These are phyloP conservation scores for Neopestalotiopsis sp. DNA, from an alignment of 2,329 filamentous ascomycete species.

Conservation along the genomic window DNA sequence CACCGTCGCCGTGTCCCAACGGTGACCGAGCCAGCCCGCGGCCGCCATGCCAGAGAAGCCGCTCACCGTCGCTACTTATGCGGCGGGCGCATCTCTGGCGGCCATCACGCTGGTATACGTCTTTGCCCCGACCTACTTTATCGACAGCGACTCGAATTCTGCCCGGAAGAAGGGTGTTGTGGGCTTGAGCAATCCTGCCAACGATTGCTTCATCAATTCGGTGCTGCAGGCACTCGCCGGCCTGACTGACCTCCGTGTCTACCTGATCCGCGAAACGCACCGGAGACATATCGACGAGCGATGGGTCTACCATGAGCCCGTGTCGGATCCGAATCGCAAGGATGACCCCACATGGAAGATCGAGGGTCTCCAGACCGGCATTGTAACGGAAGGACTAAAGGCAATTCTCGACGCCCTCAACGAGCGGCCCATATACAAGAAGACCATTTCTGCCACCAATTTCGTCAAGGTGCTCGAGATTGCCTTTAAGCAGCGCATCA, in stretches of 20 bases:
- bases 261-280: conserved; percentile 91
- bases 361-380: conserved; percentile 75
- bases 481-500: conserved; percentile 90
- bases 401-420: conserved; percentile 92
- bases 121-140: conserved; percentile 95
- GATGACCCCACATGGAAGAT: conserved; percentile 60
- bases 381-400: conserved; percentile 87
- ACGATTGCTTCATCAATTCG: conserved; percentile 97
- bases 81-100: conserved; percentile 91
- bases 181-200: conserved; percentile 87
- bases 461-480: conserved; percentile 85
- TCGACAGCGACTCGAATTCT: conserved; percentile 78
- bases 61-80: conserved; percentile 86
- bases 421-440: conserved; percentile 90
- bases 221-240: conserved; percentile 93
- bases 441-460: conserved; percentile 85
- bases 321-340: conserved; percentile 47
- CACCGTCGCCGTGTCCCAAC: neutral
- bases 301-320: conserved; percentile 73
- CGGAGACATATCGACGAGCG: conserved; percentile 80
- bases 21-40: neutral
- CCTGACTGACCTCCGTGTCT: conserved; percentile 84
- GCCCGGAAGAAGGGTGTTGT: conserved; percentile 85
- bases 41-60: conserved; percentile 78
- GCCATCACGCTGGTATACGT: conserved; percentile 96